Evolutionary conservation across 495 filamentous ascomycete genomes (phyloP).

Genomic region (Hypoxylon perforatum): DNA sequence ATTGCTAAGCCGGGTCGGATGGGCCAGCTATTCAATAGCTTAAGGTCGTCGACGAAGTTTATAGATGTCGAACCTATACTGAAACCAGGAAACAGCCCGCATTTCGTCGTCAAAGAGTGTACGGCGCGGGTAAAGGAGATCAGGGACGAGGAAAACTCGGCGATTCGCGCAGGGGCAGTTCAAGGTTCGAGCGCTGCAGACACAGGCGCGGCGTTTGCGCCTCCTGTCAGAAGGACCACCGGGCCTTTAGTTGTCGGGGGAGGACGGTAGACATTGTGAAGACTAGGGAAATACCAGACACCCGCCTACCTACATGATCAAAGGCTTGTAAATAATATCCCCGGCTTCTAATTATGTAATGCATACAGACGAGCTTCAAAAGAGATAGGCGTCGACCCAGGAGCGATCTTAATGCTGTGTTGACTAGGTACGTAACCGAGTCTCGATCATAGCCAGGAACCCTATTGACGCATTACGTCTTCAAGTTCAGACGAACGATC

Average conservation of each 20-base stretch:
- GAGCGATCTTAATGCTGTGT: neutral
- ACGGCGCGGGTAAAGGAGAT: slow-evolving; percentile 27
- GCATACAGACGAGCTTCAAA: too few species aligned
- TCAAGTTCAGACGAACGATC: neutral
- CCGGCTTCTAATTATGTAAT: too few species aligned
- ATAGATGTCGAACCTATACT: slow-evolving; percentile 25
- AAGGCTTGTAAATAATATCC: too few species aligned
- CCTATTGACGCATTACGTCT: neutral
- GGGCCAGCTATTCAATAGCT: slow-evolving; percentile 25
- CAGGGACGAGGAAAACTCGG: slow-evolving; percentile 22
- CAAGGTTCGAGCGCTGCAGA: slow-evolving; percentile 2
- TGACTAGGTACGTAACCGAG: neutral
- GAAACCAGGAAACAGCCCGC: slow-evolving; percentile 20
- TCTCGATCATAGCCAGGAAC: neutral
- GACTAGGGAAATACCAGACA: neutral
- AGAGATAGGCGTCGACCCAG: too few species aligned
- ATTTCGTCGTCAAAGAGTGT: slow-evolving; percentile 27
- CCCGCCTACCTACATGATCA: neutral
- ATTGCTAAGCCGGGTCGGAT: slow-evolving; percentile 27
- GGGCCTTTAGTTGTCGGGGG: slow-evolving; percentile 6
- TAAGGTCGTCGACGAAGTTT: slow-evolving; percentile 18
- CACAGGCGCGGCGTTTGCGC: slow-evolving; percentile 3
- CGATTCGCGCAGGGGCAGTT: slow-evolving; percentile 11
- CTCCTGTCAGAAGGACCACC: slow-evolving; percentile 15
- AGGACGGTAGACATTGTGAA: slow-evolving; percentile 1